Evolutionary conservation across 805 yeast species (phyloP).

Genomic region (Candida alai): DNA sequence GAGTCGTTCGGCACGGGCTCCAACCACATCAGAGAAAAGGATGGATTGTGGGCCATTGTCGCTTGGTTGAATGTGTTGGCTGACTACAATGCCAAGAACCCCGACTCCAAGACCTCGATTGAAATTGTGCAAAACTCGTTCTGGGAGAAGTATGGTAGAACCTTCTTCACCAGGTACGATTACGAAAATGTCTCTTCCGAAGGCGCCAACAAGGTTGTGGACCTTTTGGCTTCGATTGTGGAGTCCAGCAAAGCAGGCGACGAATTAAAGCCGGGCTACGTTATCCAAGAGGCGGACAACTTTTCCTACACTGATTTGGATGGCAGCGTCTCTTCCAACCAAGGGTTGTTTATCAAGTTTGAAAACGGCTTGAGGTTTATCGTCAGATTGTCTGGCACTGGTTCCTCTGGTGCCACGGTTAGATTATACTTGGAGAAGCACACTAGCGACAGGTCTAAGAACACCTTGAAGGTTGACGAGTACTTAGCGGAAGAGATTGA

Average conservation of each 20-base stretch:
- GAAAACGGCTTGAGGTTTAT: conserved; percentile 81
- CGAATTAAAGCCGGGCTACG: conserved; percentile 43
- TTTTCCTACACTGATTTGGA: conserved; percentile 92
- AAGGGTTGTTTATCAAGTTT: conserved; percentile 83
- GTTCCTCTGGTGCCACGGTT: conserved; percentile 96
- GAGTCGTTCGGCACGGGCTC: conserved; percentile 98
- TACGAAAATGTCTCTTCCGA: conserved; percentile 77
- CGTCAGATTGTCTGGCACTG: conserved; percentile 93
- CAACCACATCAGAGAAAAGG: conserved; percentile 95
- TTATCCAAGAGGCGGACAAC: conserved; percentile 75
- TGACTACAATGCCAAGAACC: conserved; percentile 59
- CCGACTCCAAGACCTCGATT: conserved; percentile 54
- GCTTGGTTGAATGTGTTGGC: conserved; percentile 98
- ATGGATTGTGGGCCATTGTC: conserved; percentile 95
- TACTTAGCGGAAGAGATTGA: conserved; percentile 62
- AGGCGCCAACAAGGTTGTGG: conserved; percentile 69
- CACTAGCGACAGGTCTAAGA: conserved; percentile 53
- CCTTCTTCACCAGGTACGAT: conserved; percentile 95
- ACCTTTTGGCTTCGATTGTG: conserved; percentile 33
- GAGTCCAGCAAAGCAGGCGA: conserved; percentile 42
- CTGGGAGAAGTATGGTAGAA: conserved; percentile 92
- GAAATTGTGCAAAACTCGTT: conserved; percentile 76
- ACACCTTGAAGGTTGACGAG: conserved; percentile 54
- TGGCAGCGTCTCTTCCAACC: conserved; percentile 83
- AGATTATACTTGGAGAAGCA: conserved; percentile 87